Conservation (phyloP, 2,329 filamentous ascomycete species). For the Nectriaceae sp. region DNA sequence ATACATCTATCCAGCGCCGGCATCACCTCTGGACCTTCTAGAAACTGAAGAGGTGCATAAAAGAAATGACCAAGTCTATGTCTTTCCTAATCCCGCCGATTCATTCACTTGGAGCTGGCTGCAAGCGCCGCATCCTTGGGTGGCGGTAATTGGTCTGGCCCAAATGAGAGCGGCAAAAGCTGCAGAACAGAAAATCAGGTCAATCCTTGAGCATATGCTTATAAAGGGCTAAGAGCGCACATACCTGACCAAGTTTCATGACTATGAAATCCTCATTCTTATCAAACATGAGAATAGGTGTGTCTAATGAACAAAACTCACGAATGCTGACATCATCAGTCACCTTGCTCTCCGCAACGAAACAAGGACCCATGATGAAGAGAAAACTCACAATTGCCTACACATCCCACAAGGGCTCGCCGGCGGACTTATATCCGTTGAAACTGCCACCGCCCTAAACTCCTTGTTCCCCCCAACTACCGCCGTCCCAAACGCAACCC, state of each 20-base stretch:
- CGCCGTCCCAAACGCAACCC: constrained; percentile 83
- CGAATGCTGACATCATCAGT: constrained; percentile 59
- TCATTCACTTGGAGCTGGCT: background rate
- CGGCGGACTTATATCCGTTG: constrained; percentile 73
- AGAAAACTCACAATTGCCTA: constrained; percentile 72
- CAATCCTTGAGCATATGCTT: background rate
- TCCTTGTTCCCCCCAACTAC: constrained; percentile 58
- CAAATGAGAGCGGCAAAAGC: constrained; percentile 70
- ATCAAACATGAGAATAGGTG: constrained; percentile 92
- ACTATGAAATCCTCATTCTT: constrained; percentile 73
- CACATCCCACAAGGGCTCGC: constrained; percentile 93
- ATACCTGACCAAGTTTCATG: constrained; percentile 67
- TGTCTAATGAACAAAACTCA: constrained; percentile 69
- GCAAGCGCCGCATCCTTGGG: constrained; percentile 23
- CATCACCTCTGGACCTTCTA: too few relatives aligned
- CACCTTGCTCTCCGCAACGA: constrained; percentile 8
- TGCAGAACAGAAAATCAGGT: constrained; percentile 32
- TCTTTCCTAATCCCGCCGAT: too few relatives aligned
- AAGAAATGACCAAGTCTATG: too few relatives aligned
- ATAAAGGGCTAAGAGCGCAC: too few relatives aligned
- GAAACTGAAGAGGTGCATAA: too few relatives aligned
- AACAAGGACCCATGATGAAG: background rate
- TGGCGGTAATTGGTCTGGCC: constrained; percentile 58
- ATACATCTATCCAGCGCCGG: too few relatives aligned
- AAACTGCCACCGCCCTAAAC: constrained; percentile 82